phyloP scores from a whole-genome alignment of 768 basidiomycete genomes.

The Coprinopsis strossmayeri region DNA sequence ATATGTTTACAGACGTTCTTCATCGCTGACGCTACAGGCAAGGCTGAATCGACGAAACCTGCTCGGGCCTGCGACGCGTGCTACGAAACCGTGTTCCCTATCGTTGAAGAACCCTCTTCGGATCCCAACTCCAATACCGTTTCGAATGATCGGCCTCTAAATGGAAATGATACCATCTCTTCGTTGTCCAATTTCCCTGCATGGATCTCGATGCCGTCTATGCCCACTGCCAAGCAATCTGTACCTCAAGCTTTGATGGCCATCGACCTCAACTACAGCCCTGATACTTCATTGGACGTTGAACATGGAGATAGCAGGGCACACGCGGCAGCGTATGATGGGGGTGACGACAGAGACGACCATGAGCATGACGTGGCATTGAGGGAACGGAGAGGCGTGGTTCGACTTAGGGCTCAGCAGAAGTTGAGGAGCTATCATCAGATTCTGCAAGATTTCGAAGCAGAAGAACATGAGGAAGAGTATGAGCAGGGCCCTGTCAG shows the following conservation, averaged over 20 bases:
- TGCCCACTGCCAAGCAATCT: slow-evolving; percentile 24
- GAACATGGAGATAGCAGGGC: no score
- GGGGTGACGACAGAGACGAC: slow-evolving; percentile 1
- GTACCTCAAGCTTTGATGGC: slow-evolving; percentile 45
- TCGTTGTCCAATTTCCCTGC: slow-evolving; percentile 48
- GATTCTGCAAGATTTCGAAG: slow-evolving; percentile 56
- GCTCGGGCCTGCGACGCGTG: slow-evolving; percentile 83
- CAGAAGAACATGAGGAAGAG: slow-evolving; percentile 13
- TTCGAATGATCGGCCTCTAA: background rate
- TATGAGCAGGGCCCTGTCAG: background rate
- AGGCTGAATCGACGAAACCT: slow-evolving; percentile 40
- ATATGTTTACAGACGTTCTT: slow-evolving; percentile 65
- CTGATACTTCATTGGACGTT: slow-evolving; percentile 13
- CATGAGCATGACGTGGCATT: slow-evolving; percentile 8
- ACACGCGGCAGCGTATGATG: slow-evolving; percentile 1
- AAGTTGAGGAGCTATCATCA: slow-evolving; percentile 63
- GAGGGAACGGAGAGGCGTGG: slow-evolving; percentile 17
- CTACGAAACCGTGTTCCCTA: slow-evolving; percentile 80
- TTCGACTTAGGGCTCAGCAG: slow-evolving; percentile 29
- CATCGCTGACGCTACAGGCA: slow-evolving; percentile 51
- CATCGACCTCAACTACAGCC: slow-evolving; percentile 27
- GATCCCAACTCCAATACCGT: slow-evolving; percentile 6
- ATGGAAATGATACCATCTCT: slow-evolving; percentile 30
- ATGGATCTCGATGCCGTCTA: slow-evolving; percentile 52
- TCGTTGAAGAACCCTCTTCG: slow-evolving; percentile 29